Percentiles rank a stretch among this genome's conserved stretches.
Evolutionary conservation across 2,329 filamentous ascomycete species (phyloP).

Genomic region (Apiospora kogelbergensis): DNA sequence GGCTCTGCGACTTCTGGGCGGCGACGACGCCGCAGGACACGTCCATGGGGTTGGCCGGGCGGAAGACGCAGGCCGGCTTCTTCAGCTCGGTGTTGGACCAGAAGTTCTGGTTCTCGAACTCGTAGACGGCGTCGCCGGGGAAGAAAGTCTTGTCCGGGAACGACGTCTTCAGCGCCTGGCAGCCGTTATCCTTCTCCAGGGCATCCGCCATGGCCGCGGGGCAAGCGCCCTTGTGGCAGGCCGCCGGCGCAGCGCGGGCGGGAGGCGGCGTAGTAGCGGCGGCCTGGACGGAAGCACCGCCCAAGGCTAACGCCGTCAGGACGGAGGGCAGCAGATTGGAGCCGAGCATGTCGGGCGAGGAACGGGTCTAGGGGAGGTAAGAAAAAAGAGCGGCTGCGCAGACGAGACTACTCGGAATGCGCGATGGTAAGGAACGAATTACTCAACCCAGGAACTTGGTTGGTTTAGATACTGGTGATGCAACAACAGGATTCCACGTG

Average conservation of each 20-base stretch:
- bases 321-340: background rate
- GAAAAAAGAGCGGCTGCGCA: background rate
- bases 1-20: slow-evolving; percentile 22
- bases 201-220: background rate
- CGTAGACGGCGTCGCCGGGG: slow-evolving; percentile 25
- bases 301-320: background rate
- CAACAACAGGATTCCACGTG: background rate
- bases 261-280: background rate
- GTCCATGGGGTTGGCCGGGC: slow-evolving; percentile 27
- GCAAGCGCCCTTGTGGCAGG: background rate
- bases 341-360: background rate
- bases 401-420: background rate
- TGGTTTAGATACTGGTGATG: background rate
- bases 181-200: background rate
- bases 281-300: background rate
- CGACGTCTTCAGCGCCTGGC: slow-evolving; percentile 8
- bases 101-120: slow-evolving; percentile 31
- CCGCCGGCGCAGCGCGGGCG: background rate
- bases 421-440: background rate
- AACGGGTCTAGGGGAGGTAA: too few species aligned
- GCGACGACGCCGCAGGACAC: slow-evolving; percentile 24
- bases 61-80: slow-evolving; percentile 33
- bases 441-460: background rate
- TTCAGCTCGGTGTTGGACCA: slow-evolving; percentile 36
- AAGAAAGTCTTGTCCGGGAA: slow-evolving; percentile 24